Evolutionary conservation across 1,284 basidiomycete species (phyloP).

Genomic region (Cutaneotrichosporon sp.): DNA sequence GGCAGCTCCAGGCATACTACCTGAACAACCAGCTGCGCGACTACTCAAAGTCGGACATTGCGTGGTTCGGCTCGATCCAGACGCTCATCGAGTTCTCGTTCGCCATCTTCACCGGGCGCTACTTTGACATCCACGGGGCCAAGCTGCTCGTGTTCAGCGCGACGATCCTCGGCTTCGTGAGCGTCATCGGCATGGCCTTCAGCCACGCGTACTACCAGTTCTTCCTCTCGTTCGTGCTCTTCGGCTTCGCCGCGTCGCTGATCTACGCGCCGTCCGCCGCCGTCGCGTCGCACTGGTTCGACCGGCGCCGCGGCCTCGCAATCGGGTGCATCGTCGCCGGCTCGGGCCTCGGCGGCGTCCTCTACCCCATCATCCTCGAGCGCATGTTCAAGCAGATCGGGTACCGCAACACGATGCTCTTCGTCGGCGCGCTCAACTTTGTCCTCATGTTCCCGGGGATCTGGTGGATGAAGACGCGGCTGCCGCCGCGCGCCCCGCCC

Average conservation of each 20-base stretch:
- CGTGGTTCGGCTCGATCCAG: slow-evolving; percentile 48
- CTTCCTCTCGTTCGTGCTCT: slow-evolving; percentile 43
- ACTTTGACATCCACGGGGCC: slow-evolving; percentile 49
- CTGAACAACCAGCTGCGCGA: slow-evolving; percentile 38
- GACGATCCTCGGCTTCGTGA: slow-evolving; percentile 31
- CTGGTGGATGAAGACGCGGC: slow-evolving; percentile 44
- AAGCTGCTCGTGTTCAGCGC: slow-evolving; percentile 32
- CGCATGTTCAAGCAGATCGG: slow-evolving; percentile 30
- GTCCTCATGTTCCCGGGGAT: slow-evolving; percentile 42
- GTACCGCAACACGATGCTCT: slow-evolving; percentile 47
- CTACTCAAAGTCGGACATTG: slow-evolving; percentile 41
- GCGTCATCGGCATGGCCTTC: slow-evolving; percentile 47
- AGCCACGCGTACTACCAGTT: slow-evolving; percentile 51
- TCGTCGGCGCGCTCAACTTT: slow-evolving; percentile 46
- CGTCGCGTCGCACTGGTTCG: slow-evolving; percentile 50
- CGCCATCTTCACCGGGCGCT: slow-evolving; percentile 43
- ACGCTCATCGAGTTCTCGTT: slow-evolving; percentile 39
- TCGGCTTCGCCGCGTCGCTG: slow-evolving; percentile 41
- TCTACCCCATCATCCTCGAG: slow-evolving; percentile 49
- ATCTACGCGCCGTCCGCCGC: slow-evolving; percentile 48
- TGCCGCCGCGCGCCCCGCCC: slow-evolving; percentile 41
- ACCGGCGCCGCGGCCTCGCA: slow-evolving; percentile 39
- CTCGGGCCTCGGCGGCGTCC: slow-evolving; percentile 44
- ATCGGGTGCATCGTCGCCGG: slow-evolving; percentile 47
- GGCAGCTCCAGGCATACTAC: slow-evolving; percentile 46